Evolutionary conservation across 306 rosid genomes (phyloP).

Genomic region (Malus orientalis): DNA sequence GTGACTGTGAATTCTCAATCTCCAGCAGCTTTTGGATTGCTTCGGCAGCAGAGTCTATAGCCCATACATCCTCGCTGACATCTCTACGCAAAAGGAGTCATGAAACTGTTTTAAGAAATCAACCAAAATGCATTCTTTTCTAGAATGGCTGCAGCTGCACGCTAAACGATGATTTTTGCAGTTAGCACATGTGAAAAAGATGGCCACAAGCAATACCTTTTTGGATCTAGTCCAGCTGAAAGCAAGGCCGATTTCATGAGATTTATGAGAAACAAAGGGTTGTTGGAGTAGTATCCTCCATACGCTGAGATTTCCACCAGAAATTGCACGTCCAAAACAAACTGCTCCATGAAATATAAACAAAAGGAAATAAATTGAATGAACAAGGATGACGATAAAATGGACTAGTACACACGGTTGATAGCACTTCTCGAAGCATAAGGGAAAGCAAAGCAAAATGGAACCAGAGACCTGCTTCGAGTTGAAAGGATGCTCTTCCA

Average conservation of each 20-base stretch:
- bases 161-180: too few relatives aligned
- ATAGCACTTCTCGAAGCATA: neutral
- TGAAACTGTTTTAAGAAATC: neutral
- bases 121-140: too few relatives aligned
- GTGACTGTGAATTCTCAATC: constrained; percentile 37
- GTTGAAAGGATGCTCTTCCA: constrained; percentile 19
- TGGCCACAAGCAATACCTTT: constrained; percentile 31
- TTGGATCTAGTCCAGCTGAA: constrained; percentile 48
- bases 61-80: constrained; percentile 34
- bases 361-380: constrained; percentile 12
- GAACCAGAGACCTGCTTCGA: constrained; percentile 42
- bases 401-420: neutral
- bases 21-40: constrained; percentile 49
- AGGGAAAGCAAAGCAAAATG: neutral
- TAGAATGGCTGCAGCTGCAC: too few relatives aligned
- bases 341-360: constrained; percentile 28
- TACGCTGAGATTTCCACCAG: constrained; percentile 52
- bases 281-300: constrained; percentile 58
- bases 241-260: constrained; percentile 54
- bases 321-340: constrained; percentile 64
- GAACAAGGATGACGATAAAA: constrained; percentile 1
- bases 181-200: too few relatives aligned
- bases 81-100: constrained; percentile 29
- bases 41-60: constrained; percentile 35
- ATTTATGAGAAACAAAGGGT: constrained; percentile 40